phyloP scores from a whole-genome alignment of 805 yeast genomes.

The Candida ortonii region DNA sequence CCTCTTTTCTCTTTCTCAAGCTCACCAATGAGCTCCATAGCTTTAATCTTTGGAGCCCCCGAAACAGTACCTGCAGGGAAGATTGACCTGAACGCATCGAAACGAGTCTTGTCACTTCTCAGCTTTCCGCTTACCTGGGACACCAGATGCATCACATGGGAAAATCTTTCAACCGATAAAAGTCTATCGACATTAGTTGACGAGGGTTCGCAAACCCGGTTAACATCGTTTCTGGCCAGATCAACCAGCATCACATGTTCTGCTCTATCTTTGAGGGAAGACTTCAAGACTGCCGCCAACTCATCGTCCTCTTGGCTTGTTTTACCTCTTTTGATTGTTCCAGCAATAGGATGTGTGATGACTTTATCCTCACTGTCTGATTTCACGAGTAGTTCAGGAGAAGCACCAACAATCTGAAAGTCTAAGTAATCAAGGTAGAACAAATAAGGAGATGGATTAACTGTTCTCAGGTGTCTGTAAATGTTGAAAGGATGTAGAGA shows the following conservation, averaged over 20 bases:
- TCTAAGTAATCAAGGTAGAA: constrained; percentile 90
- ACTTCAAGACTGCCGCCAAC: constrained; percentile 68
- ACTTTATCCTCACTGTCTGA: constrained; percentile 69
- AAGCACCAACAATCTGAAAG: constrained; percentile 95
- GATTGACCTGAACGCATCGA: constrained; percentile 95
- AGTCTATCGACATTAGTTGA: constrained; percentile 85
- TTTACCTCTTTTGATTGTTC: constrained; percentile 87
- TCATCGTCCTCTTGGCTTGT: constrained; percentile 89
- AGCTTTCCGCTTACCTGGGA: constrained; percentile 92
- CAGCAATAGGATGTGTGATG: constrained; percentile 97
- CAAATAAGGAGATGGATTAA: constrained; percentile 96
- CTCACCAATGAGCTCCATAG: constrained; percentile 92
- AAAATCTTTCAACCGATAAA: constrained; percentile 86
- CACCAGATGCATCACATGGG: constrained; percentile 96
- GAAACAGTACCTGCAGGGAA: constrained; percentile 99
- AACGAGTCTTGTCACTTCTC: constrained; percentile 78
- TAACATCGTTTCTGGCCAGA: constrained; percentile 93
- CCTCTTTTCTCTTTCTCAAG: constrained; percentile 92
- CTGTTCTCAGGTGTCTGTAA: constrained; percentile 90
- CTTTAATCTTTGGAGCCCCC: constrained; percentile 97
- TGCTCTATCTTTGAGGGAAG: constrained; percentile 87
- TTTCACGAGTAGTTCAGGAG: constrained; percentile 91
- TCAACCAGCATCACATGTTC: constrained; percentile 99
- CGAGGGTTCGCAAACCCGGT: constrained; percentile 86
- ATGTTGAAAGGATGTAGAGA: constrained; percentile 94